Evolutionary conservation across 2,329 filamentous ascomycete species (phyloP).

Genomic region (Exophiala sp.): DNA sequence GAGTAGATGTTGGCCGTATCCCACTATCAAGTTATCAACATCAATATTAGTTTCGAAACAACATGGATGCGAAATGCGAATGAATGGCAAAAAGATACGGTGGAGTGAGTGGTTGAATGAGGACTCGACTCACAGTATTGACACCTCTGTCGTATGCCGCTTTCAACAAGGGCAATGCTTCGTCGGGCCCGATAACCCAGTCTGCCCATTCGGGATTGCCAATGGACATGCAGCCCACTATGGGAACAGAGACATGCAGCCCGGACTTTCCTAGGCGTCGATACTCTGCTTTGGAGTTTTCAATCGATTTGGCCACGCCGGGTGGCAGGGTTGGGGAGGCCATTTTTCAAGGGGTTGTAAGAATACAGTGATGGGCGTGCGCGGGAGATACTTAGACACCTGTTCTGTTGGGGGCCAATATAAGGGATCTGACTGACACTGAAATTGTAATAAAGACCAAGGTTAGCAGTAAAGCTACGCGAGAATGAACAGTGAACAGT

Average conservation of each 20-base stretch:
- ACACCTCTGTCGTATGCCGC: conserved; percentile 22
- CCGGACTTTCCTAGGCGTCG: conserved; percentile 16
- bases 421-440: no score
- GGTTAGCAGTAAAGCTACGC: no score
- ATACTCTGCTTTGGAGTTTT: neutral
- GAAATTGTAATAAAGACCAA: no score
- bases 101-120: no score
- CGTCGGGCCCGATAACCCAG: conserved; percentile 19
- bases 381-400: no score
- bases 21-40: conserved; percentile 14
- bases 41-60: no score
- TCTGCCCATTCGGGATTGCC: conserved; percentile 30
- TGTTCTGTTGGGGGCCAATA: no score
- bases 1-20: conserved; percentile 47
- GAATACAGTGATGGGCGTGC: no score
- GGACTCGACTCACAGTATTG: conserved; percentile 8
- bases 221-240: conserved; percentile 39
- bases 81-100: neutral
- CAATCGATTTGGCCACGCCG: neutral
- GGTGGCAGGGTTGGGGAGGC: neutral
- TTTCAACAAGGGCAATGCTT: conserved; percentile 18
- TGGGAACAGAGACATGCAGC: conserved; percentile 18
- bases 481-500: no score
- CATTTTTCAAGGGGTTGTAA: neutral
- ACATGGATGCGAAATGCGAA: neutral